phyloP scores from a whole-genome alignment of 2,329 filamentous ascomycete species.

The Pleurostoma richardsiae region DNA sequence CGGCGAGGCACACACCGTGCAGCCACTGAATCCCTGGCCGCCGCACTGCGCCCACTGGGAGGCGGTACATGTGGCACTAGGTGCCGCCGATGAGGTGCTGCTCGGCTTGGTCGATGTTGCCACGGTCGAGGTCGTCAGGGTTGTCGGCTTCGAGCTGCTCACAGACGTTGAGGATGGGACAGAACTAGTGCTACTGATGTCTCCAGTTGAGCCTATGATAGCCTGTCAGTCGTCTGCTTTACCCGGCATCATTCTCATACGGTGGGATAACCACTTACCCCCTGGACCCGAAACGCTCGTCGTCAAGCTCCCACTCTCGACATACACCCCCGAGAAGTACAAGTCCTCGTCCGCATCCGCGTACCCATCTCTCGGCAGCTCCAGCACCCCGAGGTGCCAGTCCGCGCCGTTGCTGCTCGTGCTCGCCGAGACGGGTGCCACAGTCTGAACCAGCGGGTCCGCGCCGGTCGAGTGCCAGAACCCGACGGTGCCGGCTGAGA shows the following conservation, averaged over 20 bases:
- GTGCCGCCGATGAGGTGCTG: neutral
- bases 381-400: conserved; percentile 64
- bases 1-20: conserved; percentile 28
- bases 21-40: conserved; percentile 13
- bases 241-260: neutral
- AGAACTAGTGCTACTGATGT: conserved; percentile 9
- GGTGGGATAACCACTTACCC: conserved; percentile 14
- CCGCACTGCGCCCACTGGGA: conserved; percentile 8
- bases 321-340: conserved; percentile 64
- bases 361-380: conserved; percentile 49
- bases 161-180: neutral
- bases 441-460: conserved; percentile 46
- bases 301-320: conserved; percentile 46
- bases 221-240: neutral
- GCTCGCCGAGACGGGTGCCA: conserved; percentile 50
- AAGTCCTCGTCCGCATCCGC: conserved; percentile 53
- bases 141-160: conserved; percentile 1
- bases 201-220: conserved; percentile 6
- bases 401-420: conserved; percentile 60
- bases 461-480: conserved; percentile 63
- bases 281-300: conserved; percentile 9
- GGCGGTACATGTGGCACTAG: conserved; percentile 4
- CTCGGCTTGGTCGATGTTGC: conserved; percentile 1
- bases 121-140: neutral
- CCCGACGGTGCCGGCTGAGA: conserved; percentile 50